Evolutionary conservation across 371 early-diverging fungal species (phyloP).

Genomic region (Scutellospora calospora): DNA sequence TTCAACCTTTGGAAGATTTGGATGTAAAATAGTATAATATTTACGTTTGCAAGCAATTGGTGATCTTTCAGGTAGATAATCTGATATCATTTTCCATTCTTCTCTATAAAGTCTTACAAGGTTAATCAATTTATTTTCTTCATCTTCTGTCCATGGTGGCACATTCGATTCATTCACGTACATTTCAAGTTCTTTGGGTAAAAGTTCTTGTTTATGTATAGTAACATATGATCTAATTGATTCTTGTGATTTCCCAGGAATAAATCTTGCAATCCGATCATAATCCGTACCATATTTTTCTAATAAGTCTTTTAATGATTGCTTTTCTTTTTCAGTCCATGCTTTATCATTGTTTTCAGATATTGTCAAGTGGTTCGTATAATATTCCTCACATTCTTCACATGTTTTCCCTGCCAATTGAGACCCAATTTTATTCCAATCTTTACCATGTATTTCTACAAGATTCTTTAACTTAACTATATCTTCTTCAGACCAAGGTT

Average conservation of each 20-base stretch:
- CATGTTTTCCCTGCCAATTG: background rate
- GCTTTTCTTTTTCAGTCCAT: conserved; percentile 1
- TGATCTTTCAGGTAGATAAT: conserved; percentile 6
- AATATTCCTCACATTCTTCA: background rate
- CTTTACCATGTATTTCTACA: background rate
- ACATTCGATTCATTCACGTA: background rate
- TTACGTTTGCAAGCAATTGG: conserved; percentile 9
- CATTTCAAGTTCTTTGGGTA: background rate
- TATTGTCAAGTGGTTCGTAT: background rate
- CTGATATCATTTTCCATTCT: conserved; percentile 27
- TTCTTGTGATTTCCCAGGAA: conserved; percentile 6
- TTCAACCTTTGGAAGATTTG: background rate
- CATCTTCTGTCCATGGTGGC: conserved; percentile 9
- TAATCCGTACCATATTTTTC: conserved; percentile 21
- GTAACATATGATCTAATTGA: conserved; percentile 4
- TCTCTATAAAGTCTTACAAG: background rate
- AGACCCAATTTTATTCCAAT: background rate
- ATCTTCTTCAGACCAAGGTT: background rate
- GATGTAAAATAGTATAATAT: conserved; percentile 19
- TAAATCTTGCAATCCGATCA: background rate
- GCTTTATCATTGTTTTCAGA: background rate
- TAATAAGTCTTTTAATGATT: conserved; percentile 23
- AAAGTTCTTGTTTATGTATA: background rate
- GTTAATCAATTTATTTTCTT: conserved; percentile 1
- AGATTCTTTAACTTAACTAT: background rate